Percentiles rank a stretch among this genome's conserved stretches.
Conservation (phyloP, 2,329 filamentous ascomycete genomes). For the Aureobasidium namibiae region DNA sequence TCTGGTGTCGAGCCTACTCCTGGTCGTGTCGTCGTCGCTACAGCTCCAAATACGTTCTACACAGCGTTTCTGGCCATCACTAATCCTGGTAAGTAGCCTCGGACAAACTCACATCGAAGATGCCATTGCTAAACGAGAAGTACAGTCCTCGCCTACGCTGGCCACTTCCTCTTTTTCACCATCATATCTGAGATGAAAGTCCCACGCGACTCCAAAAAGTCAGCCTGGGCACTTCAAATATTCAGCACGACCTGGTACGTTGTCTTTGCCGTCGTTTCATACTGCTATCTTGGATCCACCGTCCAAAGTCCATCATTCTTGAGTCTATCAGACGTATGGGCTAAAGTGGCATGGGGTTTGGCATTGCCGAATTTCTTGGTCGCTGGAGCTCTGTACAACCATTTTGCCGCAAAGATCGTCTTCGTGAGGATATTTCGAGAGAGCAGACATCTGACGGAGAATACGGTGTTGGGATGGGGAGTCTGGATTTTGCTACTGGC, state of each 20-base stretch:
- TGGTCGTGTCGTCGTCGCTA: constrained; percentile 31
- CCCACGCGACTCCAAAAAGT: constrained; percentile 44
- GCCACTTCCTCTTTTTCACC: constrained; percentile 46
- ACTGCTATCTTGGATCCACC: constrained; percentile 40
- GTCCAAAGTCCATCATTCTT: constrained; percentile 42
- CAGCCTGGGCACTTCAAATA: constrained; percentile 42
- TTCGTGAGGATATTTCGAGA: constrained; percentile 43
- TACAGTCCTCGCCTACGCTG: constrained; percentile 44
- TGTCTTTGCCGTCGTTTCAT: constrained; percentile 43
- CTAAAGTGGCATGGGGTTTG: constrained; percentile 44
- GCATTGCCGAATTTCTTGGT: constrained; percentile 45
- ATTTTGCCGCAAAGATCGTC: constrained; percentile 45
- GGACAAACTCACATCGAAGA: background rate
- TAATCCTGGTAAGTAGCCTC: constrained; percentile 29
- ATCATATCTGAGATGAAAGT: constrained; percentile 46
- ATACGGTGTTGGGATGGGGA: constrained; percentile 40
- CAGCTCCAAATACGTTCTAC: constrained; percentile 33
- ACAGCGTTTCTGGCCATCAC: constrained; percentile 41
- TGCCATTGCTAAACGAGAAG: background rate
- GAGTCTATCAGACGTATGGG: constrained; percentile 38
- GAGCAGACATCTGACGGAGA: constrained; percentile 39
- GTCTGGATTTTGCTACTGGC: constrained; percentile 41
- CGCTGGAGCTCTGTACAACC: constrained; percentile 42
- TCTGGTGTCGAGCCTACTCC: constrained; percentile 36
- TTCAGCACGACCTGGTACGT: constrained; percentile 45